These are phyloP conservation scores for Candida khao-thaluensis DNA, from an alignment of 805 yeast species.

Conservation along the genomic window DNA sequence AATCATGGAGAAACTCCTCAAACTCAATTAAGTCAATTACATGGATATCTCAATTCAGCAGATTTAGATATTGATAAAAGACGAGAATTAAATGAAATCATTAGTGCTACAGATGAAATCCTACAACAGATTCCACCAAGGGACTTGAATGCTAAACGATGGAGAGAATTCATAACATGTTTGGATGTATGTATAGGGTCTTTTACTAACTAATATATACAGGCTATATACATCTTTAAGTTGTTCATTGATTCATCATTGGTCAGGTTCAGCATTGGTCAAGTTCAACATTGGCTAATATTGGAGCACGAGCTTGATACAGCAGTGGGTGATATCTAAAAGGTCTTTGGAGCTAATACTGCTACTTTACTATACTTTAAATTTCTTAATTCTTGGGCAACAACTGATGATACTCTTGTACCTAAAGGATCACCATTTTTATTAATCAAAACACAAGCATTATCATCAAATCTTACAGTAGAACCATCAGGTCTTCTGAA, in stretches of 20 bases:
- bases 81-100: slow-evolving; percentile 15
- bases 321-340: too few relatives aligned
- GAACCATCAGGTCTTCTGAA: slow-evolving; percentile 84
- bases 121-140: slow-evolving; percentile 15
- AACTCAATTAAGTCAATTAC: slow-evolving; percentile 16
- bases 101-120: slow-evolving; percentile 15
- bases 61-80: slow-evolving; percentile 5
- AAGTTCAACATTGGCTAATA: too few relatives aligned
- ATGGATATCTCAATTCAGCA: slow-evolving; percentile 18
- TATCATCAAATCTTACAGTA: slow-evolving; percentile 84
- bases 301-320: too few relatives aligned
- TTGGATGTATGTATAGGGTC: slow-evolving; percentile 19
- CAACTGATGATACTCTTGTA: slow-evolving; percentile 85
- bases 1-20: slow-evolving; percentile 12
- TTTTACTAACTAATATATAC: slow-evolving; percentile 7
- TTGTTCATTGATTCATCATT: too few relatives aligned
- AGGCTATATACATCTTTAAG: not conserved
- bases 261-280: too few relatives aligned
- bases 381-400: slow-evolving; percentile 85
- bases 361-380: slow-evolving; percentile 83
- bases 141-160: slow-evolving; percentile 13
- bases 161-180: slow-evolving; percentile 20
- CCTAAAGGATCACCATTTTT: slow-evolving; percentile 94
- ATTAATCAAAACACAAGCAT: slow-evolving; percentile 93
- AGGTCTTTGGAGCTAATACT: slow-evolving; percentile 78